A percentile compares a stretch with the other conserved stretches of the same genome.
Conservation (phyloP, 805 yeast genomes). For the Cyberlindnera americana region DNA sequence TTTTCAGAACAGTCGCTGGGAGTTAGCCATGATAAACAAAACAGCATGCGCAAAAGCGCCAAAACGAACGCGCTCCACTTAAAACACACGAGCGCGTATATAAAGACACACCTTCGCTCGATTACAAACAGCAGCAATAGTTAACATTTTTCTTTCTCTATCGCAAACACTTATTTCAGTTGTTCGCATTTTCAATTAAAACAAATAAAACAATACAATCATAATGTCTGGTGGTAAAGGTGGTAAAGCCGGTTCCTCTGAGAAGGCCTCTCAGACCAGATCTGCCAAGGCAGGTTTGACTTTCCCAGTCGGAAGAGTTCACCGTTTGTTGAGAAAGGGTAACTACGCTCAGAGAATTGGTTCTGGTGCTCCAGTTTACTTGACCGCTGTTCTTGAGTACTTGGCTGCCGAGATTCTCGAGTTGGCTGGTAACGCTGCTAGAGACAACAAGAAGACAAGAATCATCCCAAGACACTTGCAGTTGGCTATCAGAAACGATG, state of each 20-base stretch:
- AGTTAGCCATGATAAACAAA: slow-evolving; percentile 53
- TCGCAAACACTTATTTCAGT: slow-evolving; percentile 4
- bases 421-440: slow-evolving; percentile 98
- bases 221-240: slow-evolving; percentile 50
- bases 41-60: slow-evolving; percentile 71
- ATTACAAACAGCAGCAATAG: slow-evolving; percentile 27
- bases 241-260: slow-evolving; percentile 93
- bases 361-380: slow-evolving; percentile 98
- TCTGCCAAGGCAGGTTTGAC: slow-evolving; percentile 98
- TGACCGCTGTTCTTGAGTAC: slow-evolving; percentile 95
- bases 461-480: slow-evolving; percentile 98
- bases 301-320: slow-evolving; percentile 99
- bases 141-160: slow-evolving; percentile 35
- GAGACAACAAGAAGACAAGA: slow-evolving; percentile 99
- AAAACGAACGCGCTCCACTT: not conserved
- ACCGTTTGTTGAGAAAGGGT: slow-evolving; percentile 94
- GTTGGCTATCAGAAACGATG: slow-evolving; percentile 98
- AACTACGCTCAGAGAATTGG: slow-evolving; percentile 98
- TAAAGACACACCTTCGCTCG: slow-evolving; percentile 1
- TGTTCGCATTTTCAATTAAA: slow-evolving; percentile 4
- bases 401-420: slow-evolving; percentile 97
- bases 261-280: slow-evolving; percentile 96
- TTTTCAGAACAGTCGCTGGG: slow-evolving; percentile 61
- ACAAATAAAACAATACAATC: not conserved
- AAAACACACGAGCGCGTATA: slow-evolving; percentile 2